Conservation (phyloP, 352 stramenopile genomes). For the Pythium rishiriense region DNA sequence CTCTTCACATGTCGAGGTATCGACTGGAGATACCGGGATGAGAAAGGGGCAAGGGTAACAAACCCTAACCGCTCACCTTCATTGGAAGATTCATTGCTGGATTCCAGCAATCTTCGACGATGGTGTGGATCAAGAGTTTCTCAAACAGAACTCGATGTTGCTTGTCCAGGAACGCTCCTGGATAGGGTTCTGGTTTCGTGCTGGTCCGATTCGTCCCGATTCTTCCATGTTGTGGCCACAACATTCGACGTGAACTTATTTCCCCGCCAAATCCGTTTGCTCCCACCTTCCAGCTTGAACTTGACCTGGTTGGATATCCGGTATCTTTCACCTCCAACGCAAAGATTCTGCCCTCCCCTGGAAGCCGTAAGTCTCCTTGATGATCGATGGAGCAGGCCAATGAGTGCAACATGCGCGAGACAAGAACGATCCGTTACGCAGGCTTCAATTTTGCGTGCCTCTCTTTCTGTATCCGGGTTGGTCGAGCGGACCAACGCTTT, state of each 20-base stretch:
- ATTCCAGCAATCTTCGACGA: not conserved
- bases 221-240: not conserved
- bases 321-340: too few relatives aligned
- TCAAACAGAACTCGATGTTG: not conserved
- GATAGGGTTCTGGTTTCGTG: slow-evolving; percentile 10
- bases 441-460: too few relatives aligned
- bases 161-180: not conserved
- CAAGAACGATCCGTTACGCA: too few relatives aligned
- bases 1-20: not conserved
- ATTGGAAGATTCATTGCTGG: slow-evolving; percentile 8
- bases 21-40: not conserved
- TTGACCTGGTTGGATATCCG: too few relatives aligned
- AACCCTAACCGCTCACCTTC: not conserved
- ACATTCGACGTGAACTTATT: slow-evolving; percentile 16
- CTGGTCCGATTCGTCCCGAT: slow-evolving; percentile 12
- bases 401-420: too few relatives aligned
- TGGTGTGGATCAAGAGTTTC: slow-evolving; percentile 5
- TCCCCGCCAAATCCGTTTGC: slow-evolving; percentile 12
- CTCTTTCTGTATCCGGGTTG: too few relatives aligned
- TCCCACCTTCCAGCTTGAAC: too few relatives aligned
- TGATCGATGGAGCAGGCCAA: too few relatives aligned
- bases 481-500: too few relatives aligned
- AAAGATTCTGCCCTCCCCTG: too few relatives aligned
- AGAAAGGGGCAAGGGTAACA: not conserved
- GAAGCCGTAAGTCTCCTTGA: too few relatives aligned